Evolutionary conservation across 345 rosid genomes (phyloP), one percentile per base, ranked within the genome.

Genomic region (Hibiscus trionum): DNA sequence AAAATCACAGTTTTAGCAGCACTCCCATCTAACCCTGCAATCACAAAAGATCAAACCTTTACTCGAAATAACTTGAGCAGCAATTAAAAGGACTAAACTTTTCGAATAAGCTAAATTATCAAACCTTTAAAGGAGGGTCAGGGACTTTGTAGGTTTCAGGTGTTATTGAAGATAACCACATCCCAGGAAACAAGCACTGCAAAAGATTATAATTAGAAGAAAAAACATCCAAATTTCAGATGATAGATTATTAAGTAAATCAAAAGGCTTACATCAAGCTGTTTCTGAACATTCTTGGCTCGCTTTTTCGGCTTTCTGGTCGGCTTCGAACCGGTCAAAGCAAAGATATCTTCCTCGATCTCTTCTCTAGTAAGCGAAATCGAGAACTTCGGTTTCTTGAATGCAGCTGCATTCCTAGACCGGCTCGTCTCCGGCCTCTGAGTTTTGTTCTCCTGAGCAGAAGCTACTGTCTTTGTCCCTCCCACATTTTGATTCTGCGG

Each of bases 261-360:
- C 26, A 49, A 9, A 67, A 27, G 59, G 59, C 79, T 52, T 72
- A 90, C 86, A 82, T 90, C 91, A n/a, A 90, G 83, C 33, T 79
- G 84, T 79, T 80, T 87, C 84, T 93, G 96, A n/a, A 86, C 88
- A 61, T 78, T 79, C 82, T 83, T 88, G 42, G 89, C 80, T 70
- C 98, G 85, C 79, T 84, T 93, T 82, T 75, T 87, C 4, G 96
- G 93, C 78, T 90, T 81, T 67, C 93, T 83, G 0, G 84, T 64
- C 15, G 95, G 90, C 77, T 84, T 87, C 3, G 87, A 78, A 69
- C 96, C 98, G 5, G 93, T 88, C 86, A 93, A 72, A 27, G 82
- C 66, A 42, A 83, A 80, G 35, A 90, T 61, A 79, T 93, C 98
- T 27, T 89, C 91, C 39, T 93, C 93, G 67, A 90, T 88, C 81